Conservation (phyloP, 1,139 yeast genomes). For the Debaryomyces sp. region DNA sequence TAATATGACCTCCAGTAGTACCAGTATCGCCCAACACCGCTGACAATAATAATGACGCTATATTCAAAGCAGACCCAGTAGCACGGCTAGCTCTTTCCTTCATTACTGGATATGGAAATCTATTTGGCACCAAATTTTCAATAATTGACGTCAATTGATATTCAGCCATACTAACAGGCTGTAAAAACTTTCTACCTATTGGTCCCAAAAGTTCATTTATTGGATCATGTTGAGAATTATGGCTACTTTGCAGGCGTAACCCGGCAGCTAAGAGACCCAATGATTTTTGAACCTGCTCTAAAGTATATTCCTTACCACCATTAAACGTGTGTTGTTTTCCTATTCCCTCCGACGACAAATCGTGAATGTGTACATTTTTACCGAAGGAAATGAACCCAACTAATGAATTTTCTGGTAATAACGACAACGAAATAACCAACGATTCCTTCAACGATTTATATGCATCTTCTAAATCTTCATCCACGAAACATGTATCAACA, state of each 20-base stretch:
- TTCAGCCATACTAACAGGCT: constrained; percentile 55
- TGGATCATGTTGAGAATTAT: constrained; percentile 5
- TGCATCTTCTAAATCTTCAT: constrained; percentile 40
- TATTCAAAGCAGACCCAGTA: constrained; percentile 67
- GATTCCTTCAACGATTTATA: constrained; percentile 57
- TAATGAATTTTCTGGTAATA: constrained; percentile 61
- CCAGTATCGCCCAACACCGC: constrained; percentile 38
- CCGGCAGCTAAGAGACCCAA: constrained; percentile 56
- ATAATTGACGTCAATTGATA: constrained; percentile 56
- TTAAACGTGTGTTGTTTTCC: constrained; percentile 50
- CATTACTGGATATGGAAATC: constrained; percentile 50
- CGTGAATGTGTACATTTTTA: constrained; percentile 65
- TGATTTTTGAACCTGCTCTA: constrained; percentile 52
- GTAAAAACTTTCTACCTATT: constrained; percentile 43
- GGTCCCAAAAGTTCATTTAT: constrained; percentile 24
- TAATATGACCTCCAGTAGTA: constrained; percentile 60
- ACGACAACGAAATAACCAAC: constrained; percentile 51
- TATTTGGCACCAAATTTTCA: constrained; percentile 54
- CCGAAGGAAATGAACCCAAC: constrained; percentile 67
- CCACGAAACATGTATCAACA: constrained; percentile 67
- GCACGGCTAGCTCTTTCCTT: constrained; percentile 58
- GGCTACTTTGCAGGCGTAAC: constrained; percentile 22
- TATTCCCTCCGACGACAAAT: constrained; percentile 40
- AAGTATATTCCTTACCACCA: constrained; percentile 57
- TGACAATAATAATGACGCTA: constrained; percentile 57